phyloP scores from a whole-genome alignment of 2,329 filamentous ascomycete species.

The Tolypocladium ophioglossoides region DNA sequence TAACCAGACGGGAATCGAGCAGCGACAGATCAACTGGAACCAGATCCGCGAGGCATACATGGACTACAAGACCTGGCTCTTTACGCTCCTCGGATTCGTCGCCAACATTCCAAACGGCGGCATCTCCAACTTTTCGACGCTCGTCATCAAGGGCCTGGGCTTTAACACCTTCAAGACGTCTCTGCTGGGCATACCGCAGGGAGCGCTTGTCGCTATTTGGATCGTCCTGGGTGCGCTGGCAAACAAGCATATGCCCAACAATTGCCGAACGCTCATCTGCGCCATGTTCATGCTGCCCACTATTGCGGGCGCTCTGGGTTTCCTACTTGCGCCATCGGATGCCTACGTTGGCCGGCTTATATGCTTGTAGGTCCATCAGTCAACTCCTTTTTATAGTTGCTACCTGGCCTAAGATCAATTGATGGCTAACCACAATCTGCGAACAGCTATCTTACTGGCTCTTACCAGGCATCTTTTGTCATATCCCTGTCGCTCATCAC shows the following conservation, averaged over 20 bases:
- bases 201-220: slow-evolving; percentile 24
- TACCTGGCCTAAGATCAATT: not conserved
- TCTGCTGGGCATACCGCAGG: slow-evolving; percentile 27
- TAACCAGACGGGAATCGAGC: slow-evolving; percentile 50
- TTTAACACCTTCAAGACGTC: slow-evolving; percentile 30
- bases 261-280: slow-evolving; percentile 42
- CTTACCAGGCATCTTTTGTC: slow-evolving; percentile 29
- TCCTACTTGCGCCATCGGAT: slow-evolving; percentile 39
- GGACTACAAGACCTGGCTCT: slow-evolving; percentile 49
- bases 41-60: slow-evolving; percentile 45
- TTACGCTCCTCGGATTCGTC: slow-evolving; percentile 42
- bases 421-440: not conserved
- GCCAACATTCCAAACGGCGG: slow-evolving; percentile 47
- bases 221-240: slow-evolving; percentile 29
- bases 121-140: slow-evolving; percentile 47
- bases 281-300: slow-evolving; percentile 48
- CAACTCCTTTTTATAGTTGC: not conserved
- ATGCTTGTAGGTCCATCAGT: slow-evolving; percentile 30
- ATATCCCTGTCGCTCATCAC: slow-evolving; percentile 33
- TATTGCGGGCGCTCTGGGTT: slow-evolving; percentile 46
- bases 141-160: slow-evolving; percentile 50
- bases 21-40: slow-evolving; percentile 40
- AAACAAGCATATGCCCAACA: slow-evolving; percentile 27
- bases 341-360: slow-evolving; percentile 43
- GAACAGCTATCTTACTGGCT: slow-evolving; percentile 22